phyloP scores from a whole-genome alignment of 2,329 filamentous ascomycete species.

The Calonectria pteridis region DNA sequence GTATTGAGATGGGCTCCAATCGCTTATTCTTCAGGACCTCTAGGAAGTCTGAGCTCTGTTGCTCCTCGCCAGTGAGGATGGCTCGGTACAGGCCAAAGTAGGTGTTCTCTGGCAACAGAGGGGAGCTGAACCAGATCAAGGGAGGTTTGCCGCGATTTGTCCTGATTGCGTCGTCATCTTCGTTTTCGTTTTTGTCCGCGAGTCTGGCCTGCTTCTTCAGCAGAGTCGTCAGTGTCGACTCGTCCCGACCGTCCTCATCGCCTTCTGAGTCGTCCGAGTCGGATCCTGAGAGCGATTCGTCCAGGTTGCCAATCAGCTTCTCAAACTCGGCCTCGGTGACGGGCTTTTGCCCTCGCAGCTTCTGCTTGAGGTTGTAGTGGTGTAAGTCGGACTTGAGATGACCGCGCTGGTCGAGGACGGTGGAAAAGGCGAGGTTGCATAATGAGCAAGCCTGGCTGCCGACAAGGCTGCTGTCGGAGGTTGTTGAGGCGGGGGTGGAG shows the following conservation, averaged over 20 bases:
- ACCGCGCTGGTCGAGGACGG: conserved; percentile 82
- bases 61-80: conserved; percentile 80
- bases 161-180: conserved; percentile 57
- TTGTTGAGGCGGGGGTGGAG: conserved; percentile 37
- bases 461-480: conserved; percentile 57
- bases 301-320: conserved; percentile 84
- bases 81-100: conserved; percentile 89
- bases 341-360: conserved; percentile 77
- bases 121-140: conserved; percentile 86
- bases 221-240: conserved; percentile 80
- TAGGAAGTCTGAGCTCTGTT: conserved; percentile 70
- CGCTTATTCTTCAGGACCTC: conserved; percentile 83
- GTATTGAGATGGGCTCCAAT: conserved; percentile 70
- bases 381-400: conserved; percentile 94
- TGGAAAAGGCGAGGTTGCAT: conserved; percentile 79
- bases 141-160: conserved; percentile 76
- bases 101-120: conserved; percentile 79
- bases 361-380: conserved; percentile 94
- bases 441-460: conserved; percentile 84
- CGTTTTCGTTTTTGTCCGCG: conserved; percentile 64
- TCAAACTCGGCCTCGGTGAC: conserved; percentile 89
- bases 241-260: conserved; percentile 69
- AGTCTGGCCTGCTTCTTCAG: conserved; percentile 87
- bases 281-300: conserved; percentile 93
- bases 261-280: conserved; percentile 79